These are phyloP conservation scores for Yamadazyma blattariae DNA, from an alignment of 1,139 yeast genomes.

Conservation along the genomic window DNA sequence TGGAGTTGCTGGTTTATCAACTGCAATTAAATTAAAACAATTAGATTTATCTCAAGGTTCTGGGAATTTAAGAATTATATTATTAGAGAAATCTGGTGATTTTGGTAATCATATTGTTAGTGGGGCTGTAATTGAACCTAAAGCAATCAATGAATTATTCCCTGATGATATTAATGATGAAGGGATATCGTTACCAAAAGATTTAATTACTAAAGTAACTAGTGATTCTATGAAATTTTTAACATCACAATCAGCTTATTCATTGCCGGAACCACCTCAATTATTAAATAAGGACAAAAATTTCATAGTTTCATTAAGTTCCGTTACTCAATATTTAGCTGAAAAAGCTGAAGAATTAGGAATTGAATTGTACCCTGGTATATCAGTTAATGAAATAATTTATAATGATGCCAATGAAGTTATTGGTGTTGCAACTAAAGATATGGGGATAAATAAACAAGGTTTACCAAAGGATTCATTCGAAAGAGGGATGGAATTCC, in stretches of 20 bases:
- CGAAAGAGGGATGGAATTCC: constrained; percentile 96
- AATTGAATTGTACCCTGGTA: constrained; percentile 90
- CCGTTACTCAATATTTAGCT: constrained; percentile 76
- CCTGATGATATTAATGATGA: constrained; percentile 60
- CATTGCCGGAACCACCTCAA: constrained; percentile 93
- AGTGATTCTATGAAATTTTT: constrained; percentile 68
- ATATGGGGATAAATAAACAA: constrained; percentile 74
- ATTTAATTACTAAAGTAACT: constrained; percentile 71
- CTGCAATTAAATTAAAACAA: constrained; percentile 87
- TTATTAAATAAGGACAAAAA: constrained; percentile 78
- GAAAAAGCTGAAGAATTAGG: constrained; percentile 93
- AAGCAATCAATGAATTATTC: constrained; percentile 78
- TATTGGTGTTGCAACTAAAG: constrained; percentile 90
- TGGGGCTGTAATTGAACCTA: constrained; percentile 92
- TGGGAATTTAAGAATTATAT: constrained; percentile 80
- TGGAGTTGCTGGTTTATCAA: constrained; percentile 95
- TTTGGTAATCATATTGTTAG: constrained; percentile 89
- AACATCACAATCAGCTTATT: constrained; percentile 53
- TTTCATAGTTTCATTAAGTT: constrained; percentile 79
- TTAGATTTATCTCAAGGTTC: constrained; percentile 73
- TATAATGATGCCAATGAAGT: constrained; percentile 55
- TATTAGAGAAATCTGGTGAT: constrained; percentile 88
- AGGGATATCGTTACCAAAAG: constrained; percentile 75
- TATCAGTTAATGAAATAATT: constrained; percentile 80
- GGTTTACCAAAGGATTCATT: constrained; percentile 78